phyloP scores from a whole-genome alignment of 2,329 filamentous ascomycete species.

The Cryphonectria naterciae region DNA sequence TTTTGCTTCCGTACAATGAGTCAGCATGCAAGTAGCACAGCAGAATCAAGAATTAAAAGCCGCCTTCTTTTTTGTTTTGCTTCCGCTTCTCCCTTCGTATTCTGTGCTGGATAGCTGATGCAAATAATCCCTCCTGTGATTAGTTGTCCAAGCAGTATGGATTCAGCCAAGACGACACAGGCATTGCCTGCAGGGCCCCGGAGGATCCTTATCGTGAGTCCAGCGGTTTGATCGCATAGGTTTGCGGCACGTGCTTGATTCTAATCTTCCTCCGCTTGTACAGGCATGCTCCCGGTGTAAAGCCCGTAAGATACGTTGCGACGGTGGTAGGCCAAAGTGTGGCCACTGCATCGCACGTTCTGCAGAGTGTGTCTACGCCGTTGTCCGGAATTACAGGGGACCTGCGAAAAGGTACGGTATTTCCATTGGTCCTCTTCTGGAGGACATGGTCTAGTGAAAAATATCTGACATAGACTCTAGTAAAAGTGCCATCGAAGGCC shows the following conservation, averaged over 20 bases:
- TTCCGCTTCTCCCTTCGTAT: background rate
- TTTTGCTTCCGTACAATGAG: background rate
- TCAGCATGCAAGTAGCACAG: background rate
- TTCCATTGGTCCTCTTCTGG: slow-evolving; percentile 10
- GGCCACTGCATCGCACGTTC: background rate
- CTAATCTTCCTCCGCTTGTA: background rate
- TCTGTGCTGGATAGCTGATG: background rate
- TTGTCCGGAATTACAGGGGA: slow-evolving; percentile 10
- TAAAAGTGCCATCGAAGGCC: background rate
- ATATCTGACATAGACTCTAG: background rate
- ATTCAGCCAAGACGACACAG: background rate
- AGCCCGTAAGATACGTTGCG: slow-evolving; percentile 14
- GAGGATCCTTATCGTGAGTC: slow-evolving; percentile 13
- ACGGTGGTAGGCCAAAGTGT: slow-evolving; percentile 18
- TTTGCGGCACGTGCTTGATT: background rate
- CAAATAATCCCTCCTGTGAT: background rate
- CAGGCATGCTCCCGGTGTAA: slow-evolving; percentile 22
- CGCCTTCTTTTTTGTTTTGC: background rate
- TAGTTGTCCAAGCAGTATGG: background rate
- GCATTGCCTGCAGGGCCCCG: background rate
- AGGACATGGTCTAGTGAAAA: background rate
- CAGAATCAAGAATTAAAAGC: background rate
- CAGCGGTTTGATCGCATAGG: background rate
- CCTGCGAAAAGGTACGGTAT: slow-evolving; percentile 11
- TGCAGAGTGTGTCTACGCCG: slow-evolving; percentile 13